Evolutionary conservation across 176 grass and related monocot species (phyloP).

Genomic region (Chloris gayana): DNA sequence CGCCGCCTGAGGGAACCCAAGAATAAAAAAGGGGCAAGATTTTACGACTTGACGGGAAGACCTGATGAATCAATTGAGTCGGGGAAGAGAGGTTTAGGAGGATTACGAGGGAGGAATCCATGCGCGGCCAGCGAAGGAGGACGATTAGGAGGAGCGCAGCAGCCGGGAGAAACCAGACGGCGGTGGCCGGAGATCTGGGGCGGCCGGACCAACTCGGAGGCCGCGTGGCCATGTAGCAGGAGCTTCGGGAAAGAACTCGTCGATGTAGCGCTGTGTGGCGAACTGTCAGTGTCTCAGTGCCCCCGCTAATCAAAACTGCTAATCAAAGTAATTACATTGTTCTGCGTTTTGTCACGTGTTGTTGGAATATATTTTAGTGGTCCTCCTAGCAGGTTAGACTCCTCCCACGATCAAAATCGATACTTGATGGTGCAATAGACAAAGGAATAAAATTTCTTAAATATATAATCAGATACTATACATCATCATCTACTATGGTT

Average conservation of each 20-base stretch:
- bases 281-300: no score
- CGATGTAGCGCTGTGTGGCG: background rate
- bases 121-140: conserved; percentile 43
- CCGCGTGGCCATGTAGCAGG: conserved; percentile 39
- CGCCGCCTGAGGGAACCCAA: conserved; percentile 28
- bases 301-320: no score
- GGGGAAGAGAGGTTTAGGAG: background rate
- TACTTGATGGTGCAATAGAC: no score
- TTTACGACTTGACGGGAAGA: background rate
- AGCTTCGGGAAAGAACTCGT: background rate
- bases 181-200: conserved; percentile 50
- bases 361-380: no score
- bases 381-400: no score
- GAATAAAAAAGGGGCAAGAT: background rate
- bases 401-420: no score
- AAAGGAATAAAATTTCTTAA: no score
- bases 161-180: conserved; percentile 61
- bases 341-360: no score
- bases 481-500: no score
- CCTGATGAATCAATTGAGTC: background rate
- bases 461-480: no score
- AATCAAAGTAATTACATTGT: no score
- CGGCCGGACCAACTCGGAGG: conserved; percentile 4
- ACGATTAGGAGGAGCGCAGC: conserved; percentile 50
- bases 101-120: conserved; percentile 39